Conservation (phyloP, 108 stramenopile genomes). For the Skeletonema potamos region DNA sequence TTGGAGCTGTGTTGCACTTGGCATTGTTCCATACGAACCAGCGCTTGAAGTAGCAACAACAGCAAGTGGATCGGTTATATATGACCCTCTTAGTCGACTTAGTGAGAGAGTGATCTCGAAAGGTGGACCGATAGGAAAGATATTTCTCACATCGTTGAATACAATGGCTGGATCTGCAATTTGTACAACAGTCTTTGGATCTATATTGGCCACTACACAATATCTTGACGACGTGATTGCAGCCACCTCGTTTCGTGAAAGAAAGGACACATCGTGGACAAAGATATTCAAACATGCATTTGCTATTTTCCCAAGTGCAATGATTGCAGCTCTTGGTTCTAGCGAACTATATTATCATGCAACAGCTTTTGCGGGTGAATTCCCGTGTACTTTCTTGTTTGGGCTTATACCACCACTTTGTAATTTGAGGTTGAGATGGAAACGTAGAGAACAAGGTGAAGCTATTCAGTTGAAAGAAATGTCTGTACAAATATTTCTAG, state of each 20-base stretch:
- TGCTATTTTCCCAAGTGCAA: slow-evolving; percentile 23
- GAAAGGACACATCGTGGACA: neutral
- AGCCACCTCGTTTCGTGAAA: neutral
- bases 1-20: slow-evolving; percentile 31
- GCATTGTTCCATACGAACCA: slow-evolving; percentile 26
- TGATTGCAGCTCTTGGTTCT: slow-evolving; percentile 15
- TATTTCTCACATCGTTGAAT: slow-evolving; percentile 25
- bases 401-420: slow-evolving; percentile 30
- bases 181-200: slow-evolving; percentile 35
- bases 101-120: slow-evolving; percentile 10
- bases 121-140: slow-evolving; percentile 9
- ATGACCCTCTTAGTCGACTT: slow-evolving; percentile 23
- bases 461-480: neutral
- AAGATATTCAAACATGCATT: slow-evolving; percentile 6
- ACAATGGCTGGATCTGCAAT: slow-evolving; percentile 32
- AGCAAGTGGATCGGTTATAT: neutral
- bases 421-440: slow-evolving; percentile 25
- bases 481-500: neutral
- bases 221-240: slow-evolving; percentile 16
- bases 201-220: slow-evolving; percentile 23
- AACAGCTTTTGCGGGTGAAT: slow-evolving; percentile 26
- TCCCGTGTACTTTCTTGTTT: slow-evolving; percentile 29
- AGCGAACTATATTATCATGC: slow-evolving; percentile 34
- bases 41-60: neutral
- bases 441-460: neutral